phyloP scores from a whole-genome alignment of 2,329 filamentous ascomycete species.

The Neopestalotiopsis sp. region DNA sequence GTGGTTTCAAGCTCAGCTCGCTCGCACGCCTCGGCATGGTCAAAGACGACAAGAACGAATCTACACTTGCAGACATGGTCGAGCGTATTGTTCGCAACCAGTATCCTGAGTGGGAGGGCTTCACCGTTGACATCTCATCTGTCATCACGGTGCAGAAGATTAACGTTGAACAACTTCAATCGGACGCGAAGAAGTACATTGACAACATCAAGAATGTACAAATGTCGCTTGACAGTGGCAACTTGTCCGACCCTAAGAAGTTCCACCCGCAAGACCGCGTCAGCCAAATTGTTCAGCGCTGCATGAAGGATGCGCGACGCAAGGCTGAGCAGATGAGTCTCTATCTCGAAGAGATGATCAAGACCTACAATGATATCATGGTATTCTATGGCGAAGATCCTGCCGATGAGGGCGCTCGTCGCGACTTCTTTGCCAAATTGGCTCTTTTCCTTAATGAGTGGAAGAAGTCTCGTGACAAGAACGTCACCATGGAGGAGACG shows the following conservation, averaged over 20 bases:
- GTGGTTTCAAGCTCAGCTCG: conserved; percentile 96
- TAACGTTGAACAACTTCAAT: conserved; percentile 89
- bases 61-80: conserved; percentile 92
- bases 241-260: conserved; percentile 93
- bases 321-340: conserved; percentile 96
- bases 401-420: conserved; percentile 85
- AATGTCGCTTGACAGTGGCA: conserved; percentile 87
- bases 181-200: conserved; percentile 90
- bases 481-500: conserved; percentile 79
- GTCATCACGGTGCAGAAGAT: conserved; percentile 85
- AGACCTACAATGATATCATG: conserved; percentile 94
- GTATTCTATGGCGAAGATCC: conserved; percentile 95
- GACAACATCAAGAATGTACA: conserved; percentile 95
- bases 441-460: conserved; percentile 90
- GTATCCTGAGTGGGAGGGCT: conserved; percentile 93
- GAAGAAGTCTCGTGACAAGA: conserved; percentile 97
- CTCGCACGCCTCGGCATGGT: conserved; percentile 94
- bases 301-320: conserved; percentile 94
- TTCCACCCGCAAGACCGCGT: conserved; percentile 98
- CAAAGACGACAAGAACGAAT: conserved; percentile 99
- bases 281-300: conserved; percentile 85
- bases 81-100: conserved; percentile 96
- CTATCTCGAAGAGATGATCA: conserved; percentile 90
- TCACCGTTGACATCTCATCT: conserved; percentile 81
- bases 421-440: conserved; percentile 95